phyloP scores from a whole-genome alignment of 805 yeast species.

The Ogataea glucozyma region DNA sequence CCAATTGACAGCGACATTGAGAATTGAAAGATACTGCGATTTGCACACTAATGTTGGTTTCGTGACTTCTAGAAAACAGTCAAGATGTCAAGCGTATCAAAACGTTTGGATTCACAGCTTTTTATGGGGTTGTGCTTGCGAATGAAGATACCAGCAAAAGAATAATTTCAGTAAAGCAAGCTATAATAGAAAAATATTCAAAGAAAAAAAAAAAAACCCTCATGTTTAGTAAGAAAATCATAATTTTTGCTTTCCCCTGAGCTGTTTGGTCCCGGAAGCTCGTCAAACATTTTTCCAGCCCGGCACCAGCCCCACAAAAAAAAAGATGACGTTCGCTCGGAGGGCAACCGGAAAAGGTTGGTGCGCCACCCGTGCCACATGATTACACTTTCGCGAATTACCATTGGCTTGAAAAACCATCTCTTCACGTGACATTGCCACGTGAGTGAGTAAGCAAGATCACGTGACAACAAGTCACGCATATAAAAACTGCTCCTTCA shows the following conservation, averaged over 20 bases:
- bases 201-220: slow-evolving; percentile 1
- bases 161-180: not conserved
- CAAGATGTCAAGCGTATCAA: too few species aligned
- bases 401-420: not conserved
- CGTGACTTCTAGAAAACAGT: too few species aligned
- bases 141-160: not conserved
- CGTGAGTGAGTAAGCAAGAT: too few species aligned
- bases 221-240: not conserved
- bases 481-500: too few species aligned
- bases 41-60: too few species aligned
- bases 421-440: too few species aligned
- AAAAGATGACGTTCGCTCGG: slow-evolving; percentile 4
- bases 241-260: too few species aligned
- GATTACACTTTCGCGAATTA: not conserved
- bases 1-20: slow-evolving; percentile 4
- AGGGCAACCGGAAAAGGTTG: slow-evolving; percentile 4
- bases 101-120: too few species aligned
- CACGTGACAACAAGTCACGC: too few species aligned
- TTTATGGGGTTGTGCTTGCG: too few species aligned
- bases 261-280: not conserved
- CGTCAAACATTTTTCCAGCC: slow-evolving; percentile 4
- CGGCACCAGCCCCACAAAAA: slow-evolving; percentile 5
- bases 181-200: not conserved
- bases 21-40: not conserved
- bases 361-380: slow-evolving; percentile 8